A percentile compares a stretch with the other conserved stretches of the same genome.
Conservation (phyloP, 2,329 filamentous ascomycete genomes). For the Cercospora nicotianae region DNA sequence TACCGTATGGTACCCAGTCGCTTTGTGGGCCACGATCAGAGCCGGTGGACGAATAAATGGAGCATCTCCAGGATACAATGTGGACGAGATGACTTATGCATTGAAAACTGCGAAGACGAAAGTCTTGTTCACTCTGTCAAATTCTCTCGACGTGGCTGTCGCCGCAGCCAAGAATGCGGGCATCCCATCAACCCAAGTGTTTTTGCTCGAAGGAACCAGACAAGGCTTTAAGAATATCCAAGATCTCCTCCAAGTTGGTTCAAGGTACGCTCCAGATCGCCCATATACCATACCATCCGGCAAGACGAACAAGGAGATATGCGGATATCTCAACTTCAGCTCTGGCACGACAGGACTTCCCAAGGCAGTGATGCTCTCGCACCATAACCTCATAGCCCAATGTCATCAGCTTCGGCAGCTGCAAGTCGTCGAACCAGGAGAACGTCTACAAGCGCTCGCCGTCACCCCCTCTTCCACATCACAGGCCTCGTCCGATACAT, state of each 20-base stretch:
- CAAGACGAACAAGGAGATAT: conserved; percentile 55
- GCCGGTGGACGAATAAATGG: conserved; percentile 58
- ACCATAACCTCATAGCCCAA: conserved; percentile 58
- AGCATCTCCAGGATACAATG: conserved; percentile 63
- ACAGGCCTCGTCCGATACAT: conserved; percentile 62
- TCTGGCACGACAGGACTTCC: conserved; percentile 49
- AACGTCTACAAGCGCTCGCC: conserved; percentile 52
- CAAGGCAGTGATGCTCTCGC: conserved; percentile 53
- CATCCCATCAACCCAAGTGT: conserved; percentile 51
- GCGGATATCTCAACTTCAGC: conserved; percentile 52
- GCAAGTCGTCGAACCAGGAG: conserved; percentile 47
- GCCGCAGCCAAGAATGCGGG: conserved; percentile 55
- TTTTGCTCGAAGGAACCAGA: conserved; percentile 55
- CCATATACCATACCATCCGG: conserved; percentile 52
- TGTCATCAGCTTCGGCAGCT: conserved; percentile 58
- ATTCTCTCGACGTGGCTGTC: conserved; percentile 54
- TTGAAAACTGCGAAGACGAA: conserved; percentile 58
- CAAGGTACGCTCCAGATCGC: conserved; percentile 42
- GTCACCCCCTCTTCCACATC: conserved; percentile 63
- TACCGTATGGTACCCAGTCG: conserved; percentile 66
- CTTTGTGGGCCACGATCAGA: conserved; percentile 58
- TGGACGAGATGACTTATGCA: conserved; percentile 65
- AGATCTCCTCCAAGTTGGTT: conserved; percentile 45
- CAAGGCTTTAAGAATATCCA: conserved; percentile 50
- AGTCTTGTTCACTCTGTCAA: conserved; percentile 57